Base-by-base conservation (phyloP, 2,329 filamentous ascomycete genomes). In the Scedosporium dehoogii region DNA sequence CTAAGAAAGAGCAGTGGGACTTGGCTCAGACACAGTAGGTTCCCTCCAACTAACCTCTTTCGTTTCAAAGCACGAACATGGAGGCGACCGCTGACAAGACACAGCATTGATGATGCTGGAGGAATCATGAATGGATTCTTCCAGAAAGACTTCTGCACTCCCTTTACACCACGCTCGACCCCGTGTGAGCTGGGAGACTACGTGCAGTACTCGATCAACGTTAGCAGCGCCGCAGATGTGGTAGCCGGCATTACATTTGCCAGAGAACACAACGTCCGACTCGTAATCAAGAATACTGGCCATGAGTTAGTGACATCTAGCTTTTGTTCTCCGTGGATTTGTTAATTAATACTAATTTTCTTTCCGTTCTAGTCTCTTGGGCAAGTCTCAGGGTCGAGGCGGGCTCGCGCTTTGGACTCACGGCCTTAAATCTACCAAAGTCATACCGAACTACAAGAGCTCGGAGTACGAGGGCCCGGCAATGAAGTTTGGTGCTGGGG, bases 401-500 rank as follows among this genome's bases (percentile, higher is more conserved):
- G 68, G 71, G 1, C 68, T 79, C 3, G 66, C 69, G 2, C 63
- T 78, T 1, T 76, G 75, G 76, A 77, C 72, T 18, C 72, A 76
- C 62, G 68, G 75, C 63, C 67, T 78, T 14, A 75, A 77, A 64
- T 46, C 64, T n/a, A 68, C 71, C 38, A 55, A 70, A 51, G 60
- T 69, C 25, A 59, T 71, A n/a, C 7, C 18, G 2, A 64, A 66
- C 41, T 70, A 69, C 59, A 64, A 69, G 51, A 61, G 58, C 23
- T 59, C 53, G n/a, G 63, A 67, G 3, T 74, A 80, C 68, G 67
- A 66, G 2, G 81, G 81, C 0, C 64, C 76, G 1, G 82, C 82
- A 0, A 75, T 85, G 65, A 85, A 81, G 68, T 72, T 83, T 16
- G 82, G 80, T 1, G 76, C 81, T 7, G 83, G 83, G 59, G 78